Conservation (phyloP, 2,329 filamentous ascomycete species). For the Ascocoryne sarcoides region DNA sequence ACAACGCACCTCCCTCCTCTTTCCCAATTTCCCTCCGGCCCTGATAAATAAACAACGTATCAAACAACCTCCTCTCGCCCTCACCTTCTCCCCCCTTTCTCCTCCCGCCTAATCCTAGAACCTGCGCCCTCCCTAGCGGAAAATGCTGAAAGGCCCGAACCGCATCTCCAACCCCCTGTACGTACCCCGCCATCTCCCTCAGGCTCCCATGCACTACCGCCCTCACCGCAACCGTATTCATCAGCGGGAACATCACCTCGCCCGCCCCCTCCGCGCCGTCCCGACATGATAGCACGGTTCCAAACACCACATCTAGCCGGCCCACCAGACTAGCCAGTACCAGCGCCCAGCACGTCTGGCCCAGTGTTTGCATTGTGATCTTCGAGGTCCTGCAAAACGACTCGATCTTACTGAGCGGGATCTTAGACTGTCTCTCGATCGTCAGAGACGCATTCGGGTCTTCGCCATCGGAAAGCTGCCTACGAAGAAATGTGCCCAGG, state of each 20-base stretch:
- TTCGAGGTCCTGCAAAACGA: conserved; percentile 56
- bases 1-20: conserved; percentile 11
- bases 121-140: conserved; percentile 62
- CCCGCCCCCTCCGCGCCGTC: conserved; percentile 62
- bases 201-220: conserved; percentile 62
- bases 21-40: conserved; percentile 31
- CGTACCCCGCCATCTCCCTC: conserved; percentile 56
- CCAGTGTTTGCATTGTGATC: conserved; percentile 68
- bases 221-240: conserved; percentile 80
- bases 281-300: conserved; percentile 76
- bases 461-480: conserved; percentile 9
- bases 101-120: conserved; percentile 35
- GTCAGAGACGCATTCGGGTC: conserved; percentile 28
- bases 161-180: conserved; percentile 60
- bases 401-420: conserved; percentile 36
- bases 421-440: conserved; percentile 36
- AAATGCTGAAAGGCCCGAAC: conserved; percentile 68
- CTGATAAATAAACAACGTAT: conserved; percentile 60
- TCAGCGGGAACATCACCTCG: conserved; percentile 71
- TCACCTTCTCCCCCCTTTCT: conserved; percentile 3
- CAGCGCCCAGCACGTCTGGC: conserved; percentile 68
- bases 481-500: conserved; percentile 32
- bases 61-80: conserved; percentile 41
- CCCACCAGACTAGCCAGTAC: conserved; percentile 54
- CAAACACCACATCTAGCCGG: conserved; percentile 70